Conservation (phyloP, 768 basidiomycete species). For the Phanerodontia chrysosporium region DNA sequence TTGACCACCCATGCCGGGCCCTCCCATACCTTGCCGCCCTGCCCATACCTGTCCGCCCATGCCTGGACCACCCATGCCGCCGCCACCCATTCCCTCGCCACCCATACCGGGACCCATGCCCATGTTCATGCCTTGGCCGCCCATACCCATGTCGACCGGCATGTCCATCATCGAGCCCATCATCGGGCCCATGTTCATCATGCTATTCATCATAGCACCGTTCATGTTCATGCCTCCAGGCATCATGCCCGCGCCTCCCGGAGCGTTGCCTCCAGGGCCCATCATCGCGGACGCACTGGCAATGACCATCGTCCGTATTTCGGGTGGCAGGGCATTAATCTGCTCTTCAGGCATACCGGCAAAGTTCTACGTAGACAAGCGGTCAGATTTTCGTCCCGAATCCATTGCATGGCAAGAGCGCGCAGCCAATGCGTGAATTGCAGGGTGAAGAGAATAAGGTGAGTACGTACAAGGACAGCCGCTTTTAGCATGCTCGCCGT, state of each 20-base stretch:
- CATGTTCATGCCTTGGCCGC: constrained; percentile 29
- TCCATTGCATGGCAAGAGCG: not conserved
- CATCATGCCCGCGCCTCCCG: constrained; percentile 35
- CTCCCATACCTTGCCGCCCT: constrained; percentile 23
- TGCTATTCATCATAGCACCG: constrained; percentile 32
- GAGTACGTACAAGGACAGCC: constrained; percentile 67
- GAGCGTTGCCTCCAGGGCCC: constrained; percentile 51
- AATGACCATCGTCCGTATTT: constrained; percentile 85
- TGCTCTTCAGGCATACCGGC: constrained; percentile 81
- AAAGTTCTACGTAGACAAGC: constrained; percentile 52
- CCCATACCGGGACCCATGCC: constrained; percentile 18
- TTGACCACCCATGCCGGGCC: constrained; percentile 13
- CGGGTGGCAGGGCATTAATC: constrained; percentile 70
- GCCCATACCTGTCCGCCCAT: constrained; percentile 34
- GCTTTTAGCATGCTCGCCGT: constrained; percentile 76
- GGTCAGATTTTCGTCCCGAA: constrained; percentile 2
- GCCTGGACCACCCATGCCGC: constrained; percentile 27
- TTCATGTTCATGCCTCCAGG: constrained; percentile 27
- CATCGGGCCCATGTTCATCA: constrained; percentile 31
- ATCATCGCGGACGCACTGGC: constrained; percentile 77
- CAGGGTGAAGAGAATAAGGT: not conserved
- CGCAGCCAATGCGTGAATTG: not conserved
- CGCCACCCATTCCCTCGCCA: constrained; percentile 47
- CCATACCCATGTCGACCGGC: constrained; percentile 50
- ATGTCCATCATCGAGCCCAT: constrained; percentile 78